Percentiles rank a stretch among this genome's conserved stretches.
phyloP scores from a whole-genome alignment of 345 rosid genomes.

The Brassica nigra region DNA sequence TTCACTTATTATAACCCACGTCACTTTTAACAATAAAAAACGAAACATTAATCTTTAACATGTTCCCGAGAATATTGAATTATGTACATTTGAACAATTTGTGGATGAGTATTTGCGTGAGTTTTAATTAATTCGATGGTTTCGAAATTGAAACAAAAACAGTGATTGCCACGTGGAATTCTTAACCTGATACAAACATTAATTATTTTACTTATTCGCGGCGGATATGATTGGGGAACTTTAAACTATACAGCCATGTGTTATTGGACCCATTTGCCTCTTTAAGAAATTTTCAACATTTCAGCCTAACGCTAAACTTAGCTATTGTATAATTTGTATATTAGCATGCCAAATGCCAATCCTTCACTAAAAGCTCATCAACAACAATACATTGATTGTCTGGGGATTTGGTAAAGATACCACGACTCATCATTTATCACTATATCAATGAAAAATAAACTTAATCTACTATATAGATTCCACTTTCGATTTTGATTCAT shows the following conservation, averaged over 20 bases:
- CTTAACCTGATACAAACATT: slow-evolving; percentile 10
- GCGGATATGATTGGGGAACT: slow-evolving; percentile 39
- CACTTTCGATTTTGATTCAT: neutral
- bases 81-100: neutral
- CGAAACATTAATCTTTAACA: neutral
- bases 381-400: neutral
- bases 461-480: neutral
- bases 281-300: slow-evolving; percentile 11
- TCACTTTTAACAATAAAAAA: neutral
- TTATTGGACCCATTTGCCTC: slow-evolving; percentile 36
- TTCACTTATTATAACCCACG: neutral
- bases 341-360: slow-evolving; percentile 18
- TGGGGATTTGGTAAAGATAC: slow-evolving; percentile 25
- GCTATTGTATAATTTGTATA: neutral
- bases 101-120: neutral
- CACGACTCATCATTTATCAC: slow-evolving; percentile 4
- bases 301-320: slow-evolving; percentile 6
- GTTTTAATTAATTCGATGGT: slow-evolving; percentile 10
- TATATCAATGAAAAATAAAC: neutral
- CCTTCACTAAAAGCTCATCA: slow-evolving; percentile 30
- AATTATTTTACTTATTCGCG: slow-evolving; percentile 18
- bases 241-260: slow-evolving; percentile 40
- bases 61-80: neutral
- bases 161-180: slow-evolving; percentile 37
- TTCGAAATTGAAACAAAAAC: slow-evolving; percentile 30